Conservation (phyloP, 2,329 filamentous ascomycete species). For the Lomentospora prolificans region DNA sequence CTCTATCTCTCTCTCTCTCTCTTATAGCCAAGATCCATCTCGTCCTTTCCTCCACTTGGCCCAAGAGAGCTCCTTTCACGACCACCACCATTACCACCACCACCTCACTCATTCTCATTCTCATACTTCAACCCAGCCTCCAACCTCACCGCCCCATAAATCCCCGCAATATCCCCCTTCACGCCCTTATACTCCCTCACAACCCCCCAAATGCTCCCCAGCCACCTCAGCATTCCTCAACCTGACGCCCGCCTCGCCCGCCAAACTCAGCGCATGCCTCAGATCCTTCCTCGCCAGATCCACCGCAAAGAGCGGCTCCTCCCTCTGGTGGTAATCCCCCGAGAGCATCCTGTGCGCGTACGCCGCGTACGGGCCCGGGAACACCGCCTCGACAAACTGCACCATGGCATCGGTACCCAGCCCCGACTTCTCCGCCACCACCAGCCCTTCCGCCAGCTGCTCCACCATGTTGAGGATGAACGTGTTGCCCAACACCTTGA, state of each 20-base stretch:
- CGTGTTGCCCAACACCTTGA: constrained; percentile 81
- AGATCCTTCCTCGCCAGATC: constrained; percentile 78
- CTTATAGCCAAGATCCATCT: too few relatives aligned
- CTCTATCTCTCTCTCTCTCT: too few relatives aligned
- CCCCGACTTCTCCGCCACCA: constrained; percentile 70
- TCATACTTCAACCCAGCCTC: constrained; percentile 68
- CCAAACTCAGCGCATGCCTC: constrained; percentile 61
- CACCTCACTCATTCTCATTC: constrained; percentile 33
- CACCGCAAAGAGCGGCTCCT: constrained; percentile 73
- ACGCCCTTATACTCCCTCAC: constrained; percentile 60
- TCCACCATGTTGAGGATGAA: constrained; percentile 79
- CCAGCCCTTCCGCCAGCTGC: constrained; percentile 66
- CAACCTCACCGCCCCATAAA: constrained; percentile 71
- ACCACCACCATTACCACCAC: too few relatives aligned
- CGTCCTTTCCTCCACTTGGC: too few relatives aligned
- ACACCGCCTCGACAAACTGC: constrained; percentile 60
- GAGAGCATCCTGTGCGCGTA: constrained; percentile 66
- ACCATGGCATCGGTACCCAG: constrained; percentile 63
- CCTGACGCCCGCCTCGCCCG: constrained; percentile 48
- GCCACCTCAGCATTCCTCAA: constrained; percentile 57
- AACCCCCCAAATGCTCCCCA: constrained; percentile 55
- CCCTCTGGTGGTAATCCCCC: constrained; percentile 67
- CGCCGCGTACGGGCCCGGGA: constrained; percentile 64
- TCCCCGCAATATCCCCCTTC: constrained; percentile 68
- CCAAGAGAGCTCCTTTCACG: too few relatives aligned